phyloP scores from a whole-genome alignment of 345 rosid genomes.

The Viola odorata region DNA sequence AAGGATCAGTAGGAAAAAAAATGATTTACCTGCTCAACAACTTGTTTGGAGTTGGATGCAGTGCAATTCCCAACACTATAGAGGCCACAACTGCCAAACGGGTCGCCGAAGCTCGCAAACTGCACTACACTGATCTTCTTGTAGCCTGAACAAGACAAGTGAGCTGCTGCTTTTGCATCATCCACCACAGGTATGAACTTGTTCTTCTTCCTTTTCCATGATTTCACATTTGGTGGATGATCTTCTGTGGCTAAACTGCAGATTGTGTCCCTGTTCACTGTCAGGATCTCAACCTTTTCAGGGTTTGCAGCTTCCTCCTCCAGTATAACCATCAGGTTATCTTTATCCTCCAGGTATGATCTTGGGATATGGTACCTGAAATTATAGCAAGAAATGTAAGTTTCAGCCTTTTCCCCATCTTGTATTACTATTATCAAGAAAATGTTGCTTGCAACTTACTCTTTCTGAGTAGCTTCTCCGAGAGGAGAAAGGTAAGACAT shows the following conservation, averaged over 20 bases:
- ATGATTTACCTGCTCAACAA: constrained; percentile 49
- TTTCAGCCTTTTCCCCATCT: neutral
- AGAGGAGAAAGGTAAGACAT: constrained; percentile 63
- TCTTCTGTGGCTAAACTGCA: constrained; percentile 54
- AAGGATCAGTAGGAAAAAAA: neutral
- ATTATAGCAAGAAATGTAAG: neutral
- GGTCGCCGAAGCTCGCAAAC: constrained; percentile 80
- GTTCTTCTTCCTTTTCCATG: constrained; percentile 43
- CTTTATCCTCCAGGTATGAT: constrained; percentile 53
- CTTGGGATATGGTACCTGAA: constrained; percentile 82
- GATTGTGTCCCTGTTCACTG: constrained; percentile 62
- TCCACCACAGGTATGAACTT: constrained; percentile 29
- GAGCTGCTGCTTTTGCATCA: constrained; percentile 41
- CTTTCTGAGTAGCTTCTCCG: constrained; percentile 56
- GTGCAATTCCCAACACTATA: constrained; percentile 49
- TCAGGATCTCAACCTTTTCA: constrained; percentile 42
- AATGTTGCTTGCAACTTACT: constrained; percentile 20
- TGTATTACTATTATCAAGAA: no score
- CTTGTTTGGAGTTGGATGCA: constrained; percentile 42
- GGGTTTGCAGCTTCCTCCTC: constrained; percentile 61
- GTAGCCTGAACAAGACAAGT: constrained; percentile 41
- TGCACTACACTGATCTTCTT: constrained; percentile 52
- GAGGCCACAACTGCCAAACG: constrained; percentile 62
- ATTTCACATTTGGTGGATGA: constrained; percentile 54
- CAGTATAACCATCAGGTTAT: constrained; percentile 59